phyloP scores from a whole-genome alignment of 257 asterid species.

The Solanum piurae region DNA sequence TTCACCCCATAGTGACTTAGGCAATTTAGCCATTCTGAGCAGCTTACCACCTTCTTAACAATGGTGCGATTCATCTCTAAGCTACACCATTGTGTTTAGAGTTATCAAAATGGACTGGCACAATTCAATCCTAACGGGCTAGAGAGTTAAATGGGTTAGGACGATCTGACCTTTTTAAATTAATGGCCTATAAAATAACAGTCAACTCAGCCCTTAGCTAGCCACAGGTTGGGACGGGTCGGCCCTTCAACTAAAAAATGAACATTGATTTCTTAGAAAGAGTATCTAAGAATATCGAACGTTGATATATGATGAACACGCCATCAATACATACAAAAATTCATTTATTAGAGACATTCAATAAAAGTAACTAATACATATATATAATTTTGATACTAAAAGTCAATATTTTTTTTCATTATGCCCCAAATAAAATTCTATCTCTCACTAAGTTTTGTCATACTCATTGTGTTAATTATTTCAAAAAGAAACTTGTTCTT shows the following conservation, averaged over 20 bases:
- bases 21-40: neutral
- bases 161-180: neutral
- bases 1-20: neutral
- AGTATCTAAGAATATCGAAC: neutral
- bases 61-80: neutral
- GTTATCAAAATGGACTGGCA: neutral
- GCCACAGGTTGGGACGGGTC: neutral
- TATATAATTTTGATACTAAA: too few relatives aligned
- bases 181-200: neutral
- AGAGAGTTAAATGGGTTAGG: neutral
- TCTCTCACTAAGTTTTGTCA: too few relatives aligned
- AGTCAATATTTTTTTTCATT: too few relatives aligned
- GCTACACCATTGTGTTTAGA: neutral
- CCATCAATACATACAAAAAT: too few relatives aligned
- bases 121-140: neutral
- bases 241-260: neutral
- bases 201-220: rapidly evolving
- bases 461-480: too few relatives aligned
- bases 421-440: too few relatives aligned
- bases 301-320: too few relatives aligned
- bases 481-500: neutral
- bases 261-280: too few relatives aligned
- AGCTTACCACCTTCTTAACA: neutral
- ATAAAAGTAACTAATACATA: too few relatives aligned
- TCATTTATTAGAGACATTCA: too few relatives aligned